phyloP scores from a whole-genome alignment of 306 rosid species.

The Cyclanthera cordifolia region DNA sequence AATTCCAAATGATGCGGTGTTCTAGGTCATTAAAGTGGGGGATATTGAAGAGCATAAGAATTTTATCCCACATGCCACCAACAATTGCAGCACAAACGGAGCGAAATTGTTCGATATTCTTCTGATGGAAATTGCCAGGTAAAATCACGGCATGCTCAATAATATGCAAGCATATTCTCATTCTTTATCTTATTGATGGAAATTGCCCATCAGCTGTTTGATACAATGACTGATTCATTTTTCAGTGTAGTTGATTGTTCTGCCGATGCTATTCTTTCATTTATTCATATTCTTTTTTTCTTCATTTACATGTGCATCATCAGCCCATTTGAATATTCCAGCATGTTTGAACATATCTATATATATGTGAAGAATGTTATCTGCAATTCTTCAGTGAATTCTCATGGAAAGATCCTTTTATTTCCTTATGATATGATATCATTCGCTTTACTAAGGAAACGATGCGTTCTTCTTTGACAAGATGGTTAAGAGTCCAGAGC shows the following conservation, averaged over 20 bases:
- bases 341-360: background rate
- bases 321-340: background rate
- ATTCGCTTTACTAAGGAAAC: too few relatives aligned
- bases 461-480: too few relatives aligned
- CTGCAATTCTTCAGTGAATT: background rate
- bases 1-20: background rate
- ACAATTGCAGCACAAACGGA: background rate
- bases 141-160: slow-evolving; percentile 4
- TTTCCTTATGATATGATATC: too few relatives aligned
- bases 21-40: background rate
- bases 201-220: slow-evolving; percentile 9
- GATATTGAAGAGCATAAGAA: background rate
- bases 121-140: slow-evolving; percentile 1
- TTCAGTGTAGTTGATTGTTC: background rate
- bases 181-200: background rate
- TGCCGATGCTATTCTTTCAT: background rate
- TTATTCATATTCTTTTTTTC: background rate
- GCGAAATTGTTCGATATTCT: slow-evolving; percentile 8
- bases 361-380: background rate
- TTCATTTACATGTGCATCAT: background rate
- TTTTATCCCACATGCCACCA: background rate
- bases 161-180: slow-evolving; percentile 4
- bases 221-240: background rate
- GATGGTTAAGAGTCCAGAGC: background rate
- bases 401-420: too few relatives aligned